phyloP scores from a whole-genome alignment of 768 basidiomycete species.

The Hirschioporus abietinus region DNA sequence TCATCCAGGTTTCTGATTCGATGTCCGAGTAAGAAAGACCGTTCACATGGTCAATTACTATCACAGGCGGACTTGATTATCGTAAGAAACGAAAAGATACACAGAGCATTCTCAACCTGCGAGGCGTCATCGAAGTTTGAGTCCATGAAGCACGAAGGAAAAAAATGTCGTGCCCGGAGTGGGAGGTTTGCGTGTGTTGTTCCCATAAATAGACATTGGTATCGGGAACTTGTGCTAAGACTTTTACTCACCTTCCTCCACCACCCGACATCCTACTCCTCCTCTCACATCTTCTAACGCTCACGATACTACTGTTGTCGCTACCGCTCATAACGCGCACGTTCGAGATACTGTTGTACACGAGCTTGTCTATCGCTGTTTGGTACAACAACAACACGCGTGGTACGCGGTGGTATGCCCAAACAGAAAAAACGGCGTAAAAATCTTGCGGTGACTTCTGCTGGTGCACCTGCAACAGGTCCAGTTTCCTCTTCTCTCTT shows the following conservation, averaged over 20 bases:
- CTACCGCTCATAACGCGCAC: background rate
- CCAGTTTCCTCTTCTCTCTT: background rate
- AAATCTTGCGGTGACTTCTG: background rate
- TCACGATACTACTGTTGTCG: background rate
- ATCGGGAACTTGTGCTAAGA: background rate
- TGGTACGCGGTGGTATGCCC: background rate
- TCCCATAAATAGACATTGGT: background rate
- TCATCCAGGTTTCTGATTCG: too few relatives aligned
- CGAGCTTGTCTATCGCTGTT: background rate
- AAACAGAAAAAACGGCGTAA: conserved; percentile 1
- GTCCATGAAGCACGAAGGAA: background rate
- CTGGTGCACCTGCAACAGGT: background rate
- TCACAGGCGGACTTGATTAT: too few relatives aligned
- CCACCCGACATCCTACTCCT: background rate
- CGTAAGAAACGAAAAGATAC: too few relatives aligned
- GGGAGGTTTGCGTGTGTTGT: background rate
- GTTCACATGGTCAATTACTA: too few relatives aligned
- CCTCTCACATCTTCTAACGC: background rate
- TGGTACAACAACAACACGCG: background rate
- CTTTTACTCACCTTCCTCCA: background rate
- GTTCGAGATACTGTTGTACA: background rate
- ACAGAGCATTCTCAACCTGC: too few relatives aligned
- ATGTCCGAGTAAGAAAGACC: too few relatives aligned
- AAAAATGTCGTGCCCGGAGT: background rate
- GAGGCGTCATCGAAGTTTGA: too few relatives aligned